phyloP scores from a whole-genome alignment of 2,329 filamentous ascomycete genomes.

The Diatrype stigma region DNA sequence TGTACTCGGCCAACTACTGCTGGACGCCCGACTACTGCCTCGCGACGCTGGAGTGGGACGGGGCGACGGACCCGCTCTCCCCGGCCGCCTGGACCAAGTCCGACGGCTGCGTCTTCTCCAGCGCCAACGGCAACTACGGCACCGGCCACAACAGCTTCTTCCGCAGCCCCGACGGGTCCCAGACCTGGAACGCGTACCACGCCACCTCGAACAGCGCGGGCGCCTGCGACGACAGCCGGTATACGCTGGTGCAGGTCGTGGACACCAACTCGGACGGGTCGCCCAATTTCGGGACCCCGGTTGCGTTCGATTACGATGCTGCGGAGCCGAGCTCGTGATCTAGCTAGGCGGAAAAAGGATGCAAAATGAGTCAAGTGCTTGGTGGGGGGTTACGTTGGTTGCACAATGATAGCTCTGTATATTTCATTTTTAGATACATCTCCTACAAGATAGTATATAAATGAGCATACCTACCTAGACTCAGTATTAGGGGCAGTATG shows the following conservation, averaged over 20 bases:
- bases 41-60: constrained; percentile 50
- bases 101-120: constrained; percentile 44
- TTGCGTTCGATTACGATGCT: constrained; percentile 5
- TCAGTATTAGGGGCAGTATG: too few relatives aligned
- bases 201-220: constrained; percentile 45
- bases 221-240: constrained; percentile 49
- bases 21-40: constrained; percentile 52
- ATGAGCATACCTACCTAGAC: too few relatives aligned
- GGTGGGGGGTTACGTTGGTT: too few relatives aligned
- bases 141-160: constrained; percentile 58
- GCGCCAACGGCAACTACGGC: constrained; percentile 53
- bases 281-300: constrained; percentile 44
- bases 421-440: too few relatives aligned
- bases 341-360: neutral
- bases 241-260: constrained; percentile 49
- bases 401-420: too few relatives aligned
- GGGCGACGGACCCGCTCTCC: constrained; percentile 41
- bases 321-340: neutral
- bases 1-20: constrained; percentile 53
- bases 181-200: constrained; percentile 55
- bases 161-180: constrained; percentile 47
- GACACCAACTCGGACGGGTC: constrained; percentile 46
- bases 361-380: too few relatives aligned
- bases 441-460: too few relatives aligned
- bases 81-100: constrained; percentile 47